Base-by-base conservation (phyloP, 2,329 filamentous ascomycete genomes). In the Aspergillus vadensis region DNA sequence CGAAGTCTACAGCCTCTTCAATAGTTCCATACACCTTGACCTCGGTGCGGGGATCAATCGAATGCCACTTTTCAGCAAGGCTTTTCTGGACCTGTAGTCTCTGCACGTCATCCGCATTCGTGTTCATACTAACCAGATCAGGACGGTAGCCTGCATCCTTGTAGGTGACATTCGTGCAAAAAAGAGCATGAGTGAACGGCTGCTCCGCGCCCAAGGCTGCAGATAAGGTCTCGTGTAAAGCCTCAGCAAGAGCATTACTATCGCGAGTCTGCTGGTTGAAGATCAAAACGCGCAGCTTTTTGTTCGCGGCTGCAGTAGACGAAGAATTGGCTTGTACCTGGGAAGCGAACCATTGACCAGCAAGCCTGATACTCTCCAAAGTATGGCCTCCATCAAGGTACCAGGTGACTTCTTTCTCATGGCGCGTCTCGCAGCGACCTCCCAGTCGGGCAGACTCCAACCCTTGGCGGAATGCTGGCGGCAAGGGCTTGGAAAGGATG, bases 211-310 rank as follows among this genome's bases (percentile, higher is more conserved):
- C 52, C 57, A 81, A 52, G 59, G 77, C 70, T 57, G 77, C 63
- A 49, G 74, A 70, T 55, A 91, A 78, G 2, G 85, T 86, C 9
- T 80, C 72, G 58, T 92, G 81, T 1, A 97, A 79, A 0, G 82
- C 83, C 32, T 77, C 78, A 2, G 94, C 84, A 1, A 96, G 82
- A 15, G 84, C 80, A 4, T 80, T 78, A 5, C 91, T 90, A 70
- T 97, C 88, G 32, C 92, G 86, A 9, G 91, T 92, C 72, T 97
- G 92, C 76, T 97, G 94, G 76, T 97, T 97, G 82, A 98, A 98
- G 51, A 98, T 83, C 49, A 98, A 79, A 59, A 89, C 81, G 0
- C 91, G 80, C 5, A 79, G 73, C 48, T 80, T 76, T 55, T 70
- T 71, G 53, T 62, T 67, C 56, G 66, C 70, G 17, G 69, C 57